Conservation (phyloP, 805 yeast species). For the Allodekkera sacchari region DNA sequence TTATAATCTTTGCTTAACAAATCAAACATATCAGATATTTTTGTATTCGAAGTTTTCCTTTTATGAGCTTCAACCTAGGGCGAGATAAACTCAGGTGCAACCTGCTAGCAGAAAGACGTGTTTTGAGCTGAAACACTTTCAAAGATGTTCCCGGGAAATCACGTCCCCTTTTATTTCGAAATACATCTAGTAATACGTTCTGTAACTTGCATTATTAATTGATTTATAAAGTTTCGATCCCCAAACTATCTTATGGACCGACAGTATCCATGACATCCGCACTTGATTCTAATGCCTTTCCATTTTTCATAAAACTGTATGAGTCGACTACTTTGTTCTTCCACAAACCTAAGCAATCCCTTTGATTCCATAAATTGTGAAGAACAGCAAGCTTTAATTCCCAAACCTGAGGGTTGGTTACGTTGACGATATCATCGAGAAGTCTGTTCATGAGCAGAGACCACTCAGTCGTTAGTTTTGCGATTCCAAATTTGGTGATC, state of each 20-base stretch:
- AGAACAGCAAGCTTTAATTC: constrained; percentile 10
- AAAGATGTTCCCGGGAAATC: too few species aligned
- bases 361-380: constrained; percentile 9
- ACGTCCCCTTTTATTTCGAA: too few species aligned
- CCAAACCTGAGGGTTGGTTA: constrained; percentile 17
- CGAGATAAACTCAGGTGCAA: too few species aligned
- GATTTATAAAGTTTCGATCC: too few species aligned
- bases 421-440: constrained; percentile 15
- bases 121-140: too few species aligned
- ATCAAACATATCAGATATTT: background rate
- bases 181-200: too few species aligned
- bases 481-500: constrained; percentile 13
- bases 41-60: too few species aligned
- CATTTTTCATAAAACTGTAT: constrained; percentile 15
- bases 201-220: too few species aligned
- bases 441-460: constrained; percentile 20
- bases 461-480: constrained; percentile 20
- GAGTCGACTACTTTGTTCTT: constrained; percentile 9
- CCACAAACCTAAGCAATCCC: constrained; percentile 17
- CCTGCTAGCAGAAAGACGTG: too few species aligned
- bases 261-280: constrained; percentile 17
- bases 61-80: too few species aligned
- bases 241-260: constrained; percentile 4
- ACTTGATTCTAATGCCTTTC: constrained; percentile 10
- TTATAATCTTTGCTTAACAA: constrained; percentile 1